Conservation (phyloP, 2,329 filamentous ascomycete genomes). For the Dactylella cylindrospora region DNA sequence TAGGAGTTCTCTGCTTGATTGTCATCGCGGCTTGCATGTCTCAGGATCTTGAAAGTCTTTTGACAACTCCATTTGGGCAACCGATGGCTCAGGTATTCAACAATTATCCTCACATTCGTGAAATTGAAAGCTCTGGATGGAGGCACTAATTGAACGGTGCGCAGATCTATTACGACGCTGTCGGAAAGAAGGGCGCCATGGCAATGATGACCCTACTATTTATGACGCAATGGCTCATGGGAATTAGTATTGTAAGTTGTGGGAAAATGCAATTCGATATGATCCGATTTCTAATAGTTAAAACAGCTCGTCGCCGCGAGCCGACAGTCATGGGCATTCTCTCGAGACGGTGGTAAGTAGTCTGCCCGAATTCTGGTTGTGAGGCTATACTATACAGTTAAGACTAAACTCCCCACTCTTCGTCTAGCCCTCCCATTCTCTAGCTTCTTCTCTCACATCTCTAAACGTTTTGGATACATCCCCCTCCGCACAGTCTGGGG, state of each 20-base stretch:
- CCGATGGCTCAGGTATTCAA: constrained; percentile 58
- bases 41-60: constrained; percentile 57
- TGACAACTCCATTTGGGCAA: constrained; percentile 60
- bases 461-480: constrained; percentile 60
- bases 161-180: constrained; percentile 63
- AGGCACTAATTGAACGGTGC: constrained; percentile 47
- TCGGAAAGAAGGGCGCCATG: constrained; percentile 62
- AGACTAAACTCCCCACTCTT: too few relatives aligned
- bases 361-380: too few relatives aligned
- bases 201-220: constrained; percentile 63
- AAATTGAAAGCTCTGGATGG: not conserved
- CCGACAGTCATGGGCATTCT: constrained; percentile 65
- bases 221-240: constrained; percentile 65
- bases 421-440: constrained; percentile 61
- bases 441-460: constrained; percentile 61
- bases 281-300: constrained; percentile 45
- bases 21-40: constrained; percentile 62
- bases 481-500: constrained; percentile 62
- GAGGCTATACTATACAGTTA: not conserved
- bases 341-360: constrained; percentile 58
- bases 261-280: not conserved
- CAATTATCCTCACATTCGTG: constrained; percentile 7
- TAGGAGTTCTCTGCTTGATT: constrained; percentile 62
- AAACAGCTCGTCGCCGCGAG: constrained; percentile 61
- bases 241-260: constrained; percentile 56